A percentile compares a stretch with the other conserved stretches of the same genome.
Evolutionary conservation across 2,329 filamentous ascomycete species (phyloP).

Genomic region (Aspergillus terreus): DNA sequence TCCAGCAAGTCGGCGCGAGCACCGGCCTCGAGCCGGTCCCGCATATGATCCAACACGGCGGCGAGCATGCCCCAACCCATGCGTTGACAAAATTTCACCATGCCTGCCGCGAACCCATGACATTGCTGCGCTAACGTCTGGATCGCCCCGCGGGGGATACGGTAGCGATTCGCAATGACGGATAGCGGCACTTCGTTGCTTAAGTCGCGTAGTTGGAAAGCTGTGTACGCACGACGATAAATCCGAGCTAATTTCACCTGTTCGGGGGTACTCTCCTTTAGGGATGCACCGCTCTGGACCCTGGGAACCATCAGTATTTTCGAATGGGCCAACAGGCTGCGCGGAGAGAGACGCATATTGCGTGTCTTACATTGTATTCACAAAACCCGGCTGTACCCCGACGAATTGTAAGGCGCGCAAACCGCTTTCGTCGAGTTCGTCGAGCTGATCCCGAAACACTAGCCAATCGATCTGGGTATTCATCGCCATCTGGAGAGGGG

Average conservation of each 20-base stretch:
- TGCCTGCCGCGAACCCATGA: slow-evolving; percentile 73
- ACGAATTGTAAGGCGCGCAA: slow-evolving; percentile 65
- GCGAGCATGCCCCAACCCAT: slow-evolving; percentile 75
- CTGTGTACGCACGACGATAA: slow-evolving; percentile 70
- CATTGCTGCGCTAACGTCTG: slow-evolving; percentile 72
- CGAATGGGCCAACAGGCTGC: neutral
- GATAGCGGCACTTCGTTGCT: slow-evolving; percentile 74
- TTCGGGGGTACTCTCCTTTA: slow-evolving; percentile 60
- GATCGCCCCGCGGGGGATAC: slow-evolving; percentile 64
- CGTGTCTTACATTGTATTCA: slow-evolving; percentile 60
- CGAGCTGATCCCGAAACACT: slow-evolving; percentile 68
- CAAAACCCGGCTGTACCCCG: slow-evolving; percentile 62
- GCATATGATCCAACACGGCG: slow-evolving; percentile 70
- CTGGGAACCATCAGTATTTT: slow-evolving; percentile 38
- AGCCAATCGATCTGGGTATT: slow-evolving; percentile 63
- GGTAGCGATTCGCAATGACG: slow-evolving; percentile 66
- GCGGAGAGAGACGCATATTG: neutral
- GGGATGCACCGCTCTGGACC: slow-evolving; percentile 58
- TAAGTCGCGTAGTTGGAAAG: slow-evolving; percentile 72
- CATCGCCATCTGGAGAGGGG: slow-evolving; percentile 57
- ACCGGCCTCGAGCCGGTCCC: slow-evolving; percentile 68
- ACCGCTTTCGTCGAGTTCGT: slow-evolving; percentile 66
- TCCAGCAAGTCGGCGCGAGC: slow-evolving; percentile 68
- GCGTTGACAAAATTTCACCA: slow-evolving; percentile 73
- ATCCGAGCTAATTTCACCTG: slow-evolving; percentile 61